These are phyloP conservation scores for Cymodocea nodosa DNA, from an alignment of 116 monocot species.

Conservation along the genomic window DNA sequence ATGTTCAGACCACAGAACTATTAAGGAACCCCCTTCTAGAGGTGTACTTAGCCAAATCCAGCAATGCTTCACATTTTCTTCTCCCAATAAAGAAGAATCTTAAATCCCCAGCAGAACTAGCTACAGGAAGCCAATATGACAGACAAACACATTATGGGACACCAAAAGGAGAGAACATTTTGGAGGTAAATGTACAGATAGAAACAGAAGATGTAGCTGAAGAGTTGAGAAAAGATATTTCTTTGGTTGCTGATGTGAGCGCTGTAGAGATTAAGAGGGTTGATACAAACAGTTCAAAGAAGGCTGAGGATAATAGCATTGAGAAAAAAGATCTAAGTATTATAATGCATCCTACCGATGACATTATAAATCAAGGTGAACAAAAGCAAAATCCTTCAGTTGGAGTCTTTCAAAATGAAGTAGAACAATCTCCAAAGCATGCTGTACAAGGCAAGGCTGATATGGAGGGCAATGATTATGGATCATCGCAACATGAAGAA, in stretches of 20 bases:
- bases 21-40: too few species aligned
- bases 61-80: too few species aligned
- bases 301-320: neutral
- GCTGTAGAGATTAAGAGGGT: constrained; percentile 18
- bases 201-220: constrained; percentile 5
- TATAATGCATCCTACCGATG: neutral
- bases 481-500: neutral
- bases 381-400: too few species aligned
- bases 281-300: constrained; percentile 12
- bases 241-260: neutral
- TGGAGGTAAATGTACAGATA: neutral
- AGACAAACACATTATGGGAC: constrained; percentile 2
- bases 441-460: neutral
- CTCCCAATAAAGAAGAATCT: constrained; percentile 44
- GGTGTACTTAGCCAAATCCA: too few species aligned
- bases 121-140: constrained; percentile 15
- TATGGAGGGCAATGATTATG: neutral
- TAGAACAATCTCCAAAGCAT: neutral
- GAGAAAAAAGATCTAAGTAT: constrained; percentile 4
- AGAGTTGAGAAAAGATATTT: neutral
- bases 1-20: too few species aligned
- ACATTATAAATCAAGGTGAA: neutral
- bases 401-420: neutral
- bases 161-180: neutral
- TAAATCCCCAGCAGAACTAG: constrained; percentile 17